Evolutionary conservation across 2,329 filamentous ascomycete genomes (phyloP), one percentile per base, ranked within the genome.

Genomic region (Fusarium sp.): DNA sequence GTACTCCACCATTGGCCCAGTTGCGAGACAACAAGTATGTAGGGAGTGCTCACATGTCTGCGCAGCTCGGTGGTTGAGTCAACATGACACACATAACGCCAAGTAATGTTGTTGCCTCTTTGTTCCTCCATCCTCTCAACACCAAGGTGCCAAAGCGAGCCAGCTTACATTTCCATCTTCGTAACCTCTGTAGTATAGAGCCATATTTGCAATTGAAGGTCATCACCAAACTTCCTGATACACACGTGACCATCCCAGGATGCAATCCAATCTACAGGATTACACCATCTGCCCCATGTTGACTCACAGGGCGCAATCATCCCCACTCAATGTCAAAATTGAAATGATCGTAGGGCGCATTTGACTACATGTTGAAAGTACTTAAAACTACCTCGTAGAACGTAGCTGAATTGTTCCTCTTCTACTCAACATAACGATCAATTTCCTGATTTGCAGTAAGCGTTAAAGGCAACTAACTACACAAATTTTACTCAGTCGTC

Each of bases 241-340:
- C 10, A 17, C 40, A 45, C 55, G 55, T 53, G 56, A 58, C 49
- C 19, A 13, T 44, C 11, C 37, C 7, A 50, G 48, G 50, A 32
- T 41, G 45, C 17, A 43, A 20, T 17, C 43, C 35, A 69, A 62
- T 69, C 35, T 68, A 56, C 41, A 55, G 30, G 55, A 69, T 65
- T 58, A 61, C 65, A 58, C 65, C 37, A 45, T 37, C 15, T 35
- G 37, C 9, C 44, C 48, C 22, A 44, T 37, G 20, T 39, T 60
- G 46, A 56, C 45, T 56, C 32, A 45, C 25, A 68, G 65, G 65
- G 65, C 65, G 65, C 40, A 23, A 23, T 27, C 27, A 54, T 49
- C 56, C 54, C 65, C 65, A 68, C 65, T 43, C 33, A 39, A 37
- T 58, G 48, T 43, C 61, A 55, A 50, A 13, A 56, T 52, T 37